Conservation (phyloP, 306 rosid species). For the Dalbergia oliveri region DNA sequence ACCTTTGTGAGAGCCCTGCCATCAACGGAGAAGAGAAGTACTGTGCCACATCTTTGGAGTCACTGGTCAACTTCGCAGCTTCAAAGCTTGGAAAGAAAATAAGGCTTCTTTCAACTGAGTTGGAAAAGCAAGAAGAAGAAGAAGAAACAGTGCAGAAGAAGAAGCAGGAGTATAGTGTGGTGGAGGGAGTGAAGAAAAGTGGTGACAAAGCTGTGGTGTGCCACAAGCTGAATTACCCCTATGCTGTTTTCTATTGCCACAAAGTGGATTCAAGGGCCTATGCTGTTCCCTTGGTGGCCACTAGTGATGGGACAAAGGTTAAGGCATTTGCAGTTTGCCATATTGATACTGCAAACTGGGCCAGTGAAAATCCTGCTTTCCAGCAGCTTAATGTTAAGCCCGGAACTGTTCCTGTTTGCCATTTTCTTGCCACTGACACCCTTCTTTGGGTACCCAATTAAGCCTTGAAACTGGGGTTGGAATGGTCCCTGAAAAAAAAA, state of each 20-base stretch:
- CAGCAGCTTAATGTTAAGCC: conserved; percentile 49
- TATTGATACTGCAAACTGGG: conserved; percentile 36
- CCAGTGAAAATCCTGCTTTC: conserved; percentile 29
- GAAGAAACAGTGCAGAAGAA: not conserved
- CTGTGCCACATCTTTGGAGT: conserved; percentile 53
- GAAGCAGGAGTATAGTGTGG: conserved; percentile 5
- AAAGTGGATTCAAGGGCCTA: conserved; percentile 41
- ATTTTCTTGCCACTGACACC: conserved; percentile 42
- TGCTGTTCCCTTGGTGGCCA: conserved; percentile 44
- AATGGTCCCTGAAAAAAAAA: no score
- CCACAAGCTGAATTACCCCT: conserved; percentile 48
- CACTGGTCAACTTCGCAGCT: conserved; percentile 41
- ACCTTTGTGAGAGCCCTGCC: conserved; percentile 40
- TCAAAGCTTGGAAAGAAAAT: conserved; percentile 46
- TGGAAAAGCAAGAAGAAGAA: conserved; percentile 1
- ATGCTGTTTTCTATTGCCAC: conserved; percentile 59
- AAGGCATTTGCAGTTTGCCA: conserved; percentile 57
- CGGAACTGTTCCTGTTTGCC: conserved; percentile 54
- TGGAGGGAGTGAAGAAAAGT: conserved; percentile 21
- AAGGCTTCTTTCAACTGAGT: conserved; percentile 23
- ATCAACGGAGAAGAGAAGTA: conserved; percentile 39
- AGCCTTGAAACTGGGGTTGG: no score
- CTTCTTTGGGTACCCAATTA: conserved; percentile 52
- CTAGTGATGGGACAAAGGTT: conserved; percentile 38
- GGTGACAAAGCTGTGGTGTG: conserved; percentile 50